A percentile compares a stretch with the other conserved stretches of the same genome.
These are phyloP conservation scores for Pseudopyricularia javanii DNA, from an alignment of 2,329 filamentous ascomycete species.

Conservation along the genomic window DNA sequence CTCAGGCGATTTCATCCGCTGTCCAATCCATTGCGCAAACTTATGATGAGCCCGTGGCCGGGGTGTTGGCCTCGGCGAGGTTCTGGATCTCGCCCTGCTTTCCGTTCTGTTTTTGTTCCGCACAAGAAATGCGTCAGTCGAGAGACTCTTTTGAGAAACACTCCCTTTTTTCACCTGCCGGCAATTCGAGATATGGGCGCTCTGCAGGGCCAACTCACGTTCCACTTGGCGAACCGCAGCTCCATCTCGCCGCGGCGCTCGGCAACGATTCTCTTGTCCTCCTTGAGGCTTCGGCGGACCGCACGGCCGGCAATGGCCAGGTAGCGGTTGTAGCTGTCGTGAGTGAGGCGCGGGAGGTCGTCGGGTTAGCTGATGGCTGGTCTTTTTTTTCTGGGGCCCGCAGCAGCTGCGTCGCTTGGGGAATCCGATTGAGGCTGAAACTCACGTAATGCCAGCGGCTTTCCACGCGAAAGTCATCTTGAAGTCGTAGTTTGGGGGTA, in stretches of 20 bases:
- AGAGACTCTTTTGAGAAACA: background rate
- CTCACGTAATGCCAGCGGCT: conserved; percentile 91
- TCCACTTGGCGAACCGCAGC: conserved; percentile 85
- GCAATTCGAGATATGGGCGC: background rate
- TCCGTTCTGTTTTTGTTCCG: conserved; percentile 59
- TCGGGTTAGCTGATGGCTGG: conserved; percentile 4
- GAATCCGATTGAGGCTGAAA: conserved; percentile 11
- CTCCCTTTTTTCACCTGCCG: background rate
- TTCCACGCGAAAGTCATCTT: conserved; percentile 98
- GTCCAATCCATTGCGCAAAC: background rate
- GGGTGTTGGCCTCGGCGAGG: conserved; percentile 45
- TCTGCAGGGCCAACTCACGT: conserved; percentile 50
- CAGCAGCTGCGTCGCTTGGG: background rate
- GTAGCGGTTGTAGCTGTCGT: conserved; percentile 95
- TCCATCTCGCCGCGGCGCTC: conserved; percentile 88
- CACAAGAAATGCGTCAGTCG: background rate
- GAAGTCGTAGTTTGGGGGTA: conserved; percentile 22
- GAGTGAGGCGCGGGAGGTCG: background rate
- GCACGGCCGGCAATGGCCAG: conserved; percentile 87
- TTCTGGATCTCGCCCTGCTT: conserved; percentile 82
- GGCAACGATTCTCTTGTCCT: conserved; percentile 74
- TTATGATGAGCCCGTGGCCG: conserved; percentile 18
- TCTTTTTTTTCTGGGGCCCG: background rate
- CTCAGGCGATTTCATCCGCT: background rate
- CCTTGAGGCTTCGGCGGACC: conserved; percentile 94